Conservation (phyloP, 2,329 filamentous ascomycete genomes). For the Claviceps fusiformis region DNA sequence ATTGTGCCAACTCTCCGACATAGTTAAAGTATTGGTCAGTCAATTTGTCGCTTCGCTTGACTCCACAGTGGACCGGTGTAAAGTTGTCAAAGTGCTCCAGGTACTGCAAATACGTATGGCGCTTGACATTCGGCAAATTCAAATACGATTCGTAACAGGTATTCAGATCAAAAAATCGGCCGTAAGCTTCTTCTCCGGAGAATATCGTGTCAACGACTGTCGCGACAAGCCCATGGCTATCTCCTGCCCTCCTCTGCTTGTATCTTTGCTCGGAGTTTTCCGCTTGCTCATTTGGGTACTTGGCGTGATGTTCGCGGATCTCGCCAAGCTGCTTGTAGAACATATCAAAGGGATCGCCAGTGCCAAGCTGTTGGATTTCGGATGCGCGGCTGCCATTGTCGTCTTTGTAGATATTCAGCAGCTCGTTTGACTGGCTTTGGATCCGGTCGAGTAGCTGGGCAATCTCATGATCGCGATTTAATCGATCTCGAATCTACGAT, state of each 20-base stretch:
- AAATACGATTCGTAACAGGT: constrained; percentile 75
- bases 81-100: constrained; percentile 86
- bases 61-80: constrained; percentile 53
- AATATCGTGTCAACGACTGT: constrained; percentile 81
- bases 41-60: constrained; percentile 73
- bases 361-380: constrained; percentile 74
- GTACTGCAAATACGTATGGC: constrained; percentile 83
- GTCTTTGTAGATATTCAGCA: constrained; percentile 77
- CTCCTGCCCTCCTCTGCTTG: constrained; percentile 50
- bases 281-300: constrained; percentile 86
- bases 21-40: constrained; percentile 91
- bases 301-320: constrained; percentile 76
- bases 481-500: constrained; percentile 65
- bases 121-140: constrained; percentile 76
- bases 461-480: constrained; percentile 87
- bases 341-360: constrained; percentile 75
- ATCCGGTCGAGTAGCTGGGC: constrained; percentile 77
- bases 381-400: constrained; percentile 54
- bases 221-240: constrained; percentile 48
- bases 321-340: constrained; percentile 77
- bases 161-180: constrained; percentile 83
- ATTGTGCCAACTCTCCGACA: constrained; percentile 62
- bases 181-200: constrained; percentile 87
- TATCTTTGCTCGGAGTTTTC: constrained; percentile 93
- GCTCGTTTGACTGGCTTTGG: constrained; percentile 66